These are phyloP conservation scores for Xylaria acuta DNA, from an alignment of 495 filamentous ascomycete genomes.

Conservation along the genomic window DNA sequence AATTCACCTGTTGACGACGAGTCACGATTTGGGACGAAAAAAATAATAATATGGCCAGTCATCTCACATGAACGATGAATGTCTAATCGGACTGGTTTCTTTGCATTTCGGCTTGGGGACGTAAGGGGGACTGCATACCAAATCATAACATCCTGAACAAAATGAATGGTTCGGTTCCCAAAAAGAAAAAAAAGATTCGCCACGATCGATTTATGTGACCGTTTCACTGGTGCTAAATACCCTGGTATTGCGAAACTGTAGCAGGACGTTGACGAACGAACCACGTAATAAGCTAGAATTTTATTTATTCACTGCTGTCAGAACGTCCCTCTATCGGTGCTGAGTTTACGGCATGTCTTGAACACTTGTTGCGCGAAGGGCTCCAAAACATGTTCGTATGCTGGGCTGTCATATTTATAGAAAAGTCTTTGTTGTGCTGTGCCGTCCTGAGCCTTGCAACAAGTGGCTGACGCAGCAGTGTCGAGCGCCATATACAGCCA, in stretches of 20 bases:
- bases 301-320: background rate
- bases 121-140: slow-evolving; percentile 46
- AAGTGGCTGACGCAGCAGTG: background rate
- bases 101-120: slow-evolving; percentile 50
- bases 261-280: too few relatives aligned
- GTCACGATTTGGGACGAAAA: slow-evolving; percentile 36
- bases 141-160: slow-evolving; percentile 44
- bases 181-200: slow-evolving; percentile 2
- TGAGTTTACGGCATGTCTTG: background rate
- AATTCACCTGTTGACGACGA: slow-evolving; percentile 40
- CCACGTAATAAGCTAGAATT: background rate
- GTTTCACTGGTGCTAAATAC: background rate
- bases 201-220: background rate
- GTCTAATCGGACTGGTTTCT: slow-evolving; percentile 44
- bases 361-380: background rate
- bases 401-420: background rate
- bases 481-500: background rate
- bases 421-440: background rate
- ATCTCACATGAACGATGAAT: slow-evolving; percentile 25
- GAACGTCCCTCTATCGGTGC: background rate
- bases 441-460: background rate
- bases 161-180: slow-evolving; percentile 40
- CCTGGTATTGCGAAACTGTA: too few relatives aligned
- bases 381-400: background rate
- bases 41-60: slow-evolving; percentile 25